A percentile compares a stretch with the other conserved stretches of the same genome.
These are phyloP conservation scores for Avena insularis DNA, from an alignment of 176 grass and related monocot genomes.

Conservation along the genomic window DNA sequence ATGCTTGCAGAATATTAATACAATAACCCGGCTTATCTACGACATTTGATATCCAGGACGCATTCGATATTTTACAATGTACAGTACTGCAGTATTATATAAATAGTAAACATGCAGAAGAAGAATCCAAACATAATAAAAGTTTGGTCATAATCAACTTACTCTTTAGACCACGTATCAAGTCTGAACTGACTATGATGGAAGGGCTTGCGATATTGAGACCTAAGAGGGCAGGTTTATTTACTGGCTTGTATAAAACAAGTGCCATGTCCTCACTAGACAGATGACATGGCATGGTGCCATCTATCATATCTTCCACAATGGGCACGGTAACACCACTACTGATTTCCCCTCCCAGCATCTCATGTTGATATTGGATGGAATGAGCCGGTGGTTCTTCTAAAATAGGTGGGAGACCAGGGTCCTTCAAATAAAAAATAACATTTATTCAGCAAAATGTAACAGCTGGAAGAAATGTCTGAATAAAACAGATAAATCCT, in stretches of 20 bases:
- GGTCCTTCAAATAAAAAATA: conserved; percentile 51
- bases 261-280: conserved; percentile 62
- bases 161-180: conserved; percentile 86
- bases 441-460: conserved; percentile 41
- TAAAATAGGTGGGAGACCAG: conserved; percentile 60
- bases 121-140: conserved; percentile 32
- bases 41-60: background rate
- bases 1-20: background rate
- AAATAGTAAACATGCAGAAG: conserved; percentile 28
- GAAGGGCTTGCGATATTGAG: conserved; percentile 57
- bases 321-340: conserved; percentile 33
- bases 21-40: background rate
- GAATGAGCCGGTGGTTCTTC: conserved; percentile 44
- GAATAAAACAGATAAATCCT: conserved; percentile 39
- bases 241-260: conserved; percentile 72
- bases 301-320: conserved; percentile 48
- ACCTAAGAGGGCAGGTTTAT: conserved; percentile 32
- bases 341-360: conserved; percentile 40
- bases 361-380: conserved; percentile 33
- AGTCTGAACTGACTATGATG: conserved; percentile 70
- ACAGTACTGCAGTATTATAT: background rate
- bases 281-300: conserved; percentile 30
- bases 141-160: conserved; percentile 46
- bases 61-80: conserved; percentile 12
- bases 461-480: background rate